phyloP scores from a whole-genome alignment of 352 stramenopile genomes.

The Globisporangium apiculatum region DNA sequence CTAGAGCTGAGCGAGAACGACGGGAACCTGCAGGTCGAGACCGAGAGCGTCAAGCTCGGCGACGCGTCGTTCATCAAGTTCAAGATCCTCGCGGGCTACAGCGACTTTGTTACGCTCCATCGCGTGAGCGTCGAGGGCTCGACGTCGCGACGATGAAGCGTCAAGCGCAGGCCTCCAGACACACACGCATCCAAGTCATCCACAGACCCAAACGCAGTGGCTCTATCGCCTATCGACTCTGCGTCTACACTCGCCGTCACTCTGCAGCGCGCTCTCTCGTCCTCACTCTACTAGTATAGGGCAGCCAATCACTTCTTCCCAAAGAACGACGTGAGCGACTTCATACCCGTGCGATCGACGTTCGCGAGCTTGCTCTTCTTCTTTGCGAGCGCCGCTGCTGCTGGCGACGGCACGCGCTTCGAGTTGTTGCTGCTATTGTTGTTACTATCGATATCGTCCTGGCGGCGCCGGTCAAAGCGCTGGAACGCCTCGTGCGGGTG shows the following conservation, averaged over 20 bases:
- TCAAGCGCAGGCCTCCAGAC: no score
- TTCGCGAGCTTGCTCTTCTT: slow-evolving; percentile 81
- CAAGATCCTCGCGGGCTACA: slow-evolving; percentile 78
- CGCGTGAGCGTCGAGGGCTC: slow-evolving; percentile 78
- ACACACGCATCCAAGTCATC: no score
- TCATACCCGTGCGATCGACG: slow-evolving; percentile 72
- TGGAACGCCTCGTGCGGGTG: slow-evolving; percentile 13
- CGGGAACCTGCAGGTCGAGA: slow-evolving; percentile 77
- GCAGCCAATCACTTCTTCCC: slow-evolving; percentile 41
- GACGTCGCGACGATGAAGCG: slow-evolving; percentile 22
- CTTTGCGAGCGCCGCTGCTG: slow-evolving; percentile 28
- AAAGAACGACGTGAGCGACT: slow-evolving; percentile 82
- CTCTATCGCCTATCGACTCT: not conserved
- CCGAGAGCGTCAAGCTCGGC: slow-evolving; percentile 57
- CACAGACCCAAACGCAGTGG: not conserved
- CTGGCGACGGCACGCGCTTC: slow-evolving; percentile 33
- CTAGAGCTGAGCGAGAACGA: slow-evolving; percentile 76
- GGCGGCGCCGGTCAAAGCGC: slow-evolving; percentile 25
- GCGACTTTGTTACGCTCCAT: slow-evolving; percentile 71
- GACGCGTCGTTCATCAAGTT: slow-evolving; percentile 82
- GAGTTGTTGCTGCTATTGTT: slow-evolving; percentile 4
- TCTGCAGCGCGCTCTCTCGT: not conserved
- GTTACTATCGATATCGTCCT: slow-evolving; percentile 10
- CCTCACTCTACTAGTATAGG: not conserved
- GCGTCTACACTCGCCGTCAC: not conserved